A percentile compares a stretch with the other conserved stretches of the same genome.
Evolutionary conservation across 1,284 basidiomycete genomes (phyloP).

Genomic region (Sutorius eximius): DNA sequence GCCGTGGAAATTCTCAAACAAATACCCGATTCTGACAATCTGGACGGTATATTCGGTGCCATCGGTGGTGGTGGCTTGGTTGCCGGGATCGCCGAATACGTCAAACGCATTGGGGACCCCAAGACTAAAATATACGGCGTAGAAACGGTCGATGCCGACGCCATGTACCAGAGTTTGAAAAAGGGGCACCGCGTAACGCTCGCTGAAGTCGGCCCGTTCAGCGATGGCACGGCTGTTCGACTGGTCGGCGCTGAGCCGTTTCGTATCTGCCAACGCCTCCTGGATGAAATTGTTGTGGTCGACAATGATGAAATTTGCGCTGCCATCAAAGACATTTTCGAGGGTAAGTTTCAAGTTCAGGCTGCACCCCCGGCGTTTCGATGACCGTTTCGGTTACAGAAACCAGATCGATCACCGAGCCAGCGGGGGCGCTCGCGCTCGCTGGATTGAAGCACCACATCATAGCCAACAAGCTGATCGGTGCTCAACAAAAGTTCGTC

Average conservation of each 20-base stretch:
- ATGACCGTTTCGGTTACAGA: conserved; percentile 48
- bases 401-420: conserved; percentile 93
- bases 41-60: conserved; percentile 89
- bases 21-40: conserved; percentile 64
- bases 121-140: conserved; percentile 84
- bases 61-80: conserved; percentile 94
- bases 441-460: conserved; percentile 94
- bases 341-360: conserved; percentile 59
- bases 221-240: conserved; percentile 98
- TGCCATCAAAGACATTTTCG: conserved; percentile 98
- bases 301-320: conserved; percentile 98
- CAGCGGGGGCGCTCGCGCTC: conserved; percentile 92
- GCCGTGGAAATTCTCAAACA: conserved; percentile 95
- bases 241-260: conserved; percentile 95
- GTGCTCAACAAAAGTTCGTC: conserved; percentile 85
- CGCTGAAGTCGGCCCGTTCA: conserved; percentile 92
- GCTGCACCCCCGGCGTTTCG: conserved; percentile 1
- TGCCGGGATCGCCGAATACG: conserved; percentile 87
- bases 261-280: conserved; percentile 81
- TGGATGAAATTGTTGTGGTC: conserved; percentile 87
- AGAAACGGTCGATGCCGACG: conserved; percentile 96
- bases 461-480: conserved; percentile 75
- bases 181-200: conserved; percentile 82
- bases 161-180: conserved; percentile 80
- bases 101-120: conserved; percentile 91